Evolutionary conservation across 2,329 filamentous ascomycete species (phyloP), one percentile per base, ranked within the genome.

Genomic region (Fusarium sp.): DNA sequence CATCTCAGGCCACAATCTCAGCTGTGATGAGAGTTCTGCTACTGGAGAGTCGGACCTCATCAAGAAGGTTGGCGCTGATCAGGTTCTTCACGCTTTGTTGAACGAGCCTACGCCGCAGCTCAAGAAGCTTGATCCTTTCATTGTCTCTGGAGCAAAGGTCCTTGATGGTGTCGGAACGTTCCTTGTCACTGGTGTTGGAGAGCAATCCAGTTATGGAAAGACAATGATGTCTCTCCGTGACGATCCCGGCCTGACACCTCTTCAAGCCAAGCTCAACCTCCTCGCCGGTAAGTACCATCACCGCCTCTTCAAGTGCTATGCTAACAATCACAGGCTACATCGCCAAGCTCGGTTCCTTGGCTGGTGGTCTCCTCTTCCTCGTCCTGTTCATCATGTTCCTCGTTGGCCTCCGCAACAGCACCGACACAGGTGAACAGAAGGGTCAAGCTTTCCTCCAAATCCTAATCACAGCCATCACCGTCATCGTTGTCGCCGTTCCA

Each of bases 321-420:
- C 42, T 53, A 43, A 59, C 54, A 16, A 7, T 13, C 1, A 1
- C 16, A 72, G 71, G 70, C 13, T 72, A 72, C 16, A 81, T 80
- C 43, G 79, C 79, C 14, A 80, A 78, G 65, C 69, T 79, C 6
- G 86, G 86, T 25, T 88, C 90, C 72, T 88, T 87, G 54, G 89
- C 92, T 23, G 92, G 92, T 57, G 80, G 92, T 12, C 79, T 94
- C 3, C 83, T 95, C 16, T 95, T 95, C 76, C 80, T 93, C 54
- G 90, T 94, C n/a, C 83, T 94, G 6, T 88, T 94, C 72, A 92
- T 95, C 82, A 89, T 92, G 73, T 94, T 94, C 76, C 81, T 93
- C 18, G 89, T 86, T 42, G 79, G 84, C 16, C 83, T 94, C 4
- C 85, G 86, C 14, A 73, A 80, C 23, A 88, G 87, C 72, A 42